A percentile compares a stretch with the other conserved stretches of the same genome.
Evolutionary conservation across 177 flowering plant genomes (phyloP).

Genomic region (Vitis hybrid): DNA sequence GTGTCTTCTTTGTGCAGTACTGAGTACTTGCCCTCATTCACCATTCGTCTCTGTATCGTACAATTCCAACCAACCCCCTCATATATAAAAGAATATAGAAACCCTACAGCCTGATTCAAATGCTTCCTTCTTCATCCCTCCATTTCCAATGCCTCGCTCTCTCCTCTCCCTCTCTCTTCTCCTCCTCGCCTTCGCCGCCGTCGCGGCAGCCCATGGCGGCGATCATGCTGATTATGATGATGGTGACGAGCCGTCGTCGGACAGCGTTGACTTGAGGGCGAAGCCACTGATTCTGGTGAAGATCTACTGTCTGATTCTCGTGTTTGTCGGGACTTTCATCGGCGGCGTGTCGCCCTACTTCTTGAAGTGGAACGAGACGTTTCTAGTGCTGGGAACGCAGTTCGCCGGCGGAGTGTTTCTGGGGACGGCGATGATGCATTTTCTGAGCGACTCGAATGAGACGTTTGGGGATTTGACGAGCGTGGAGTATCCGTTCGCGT

Average conservation of each 20-base stretch:
- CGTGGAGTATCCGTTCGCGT: conserved; percentile 67
- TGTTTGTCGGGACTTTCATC: conserved; percentile 59
- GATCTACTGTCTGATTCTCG: conserved; percentile 61
- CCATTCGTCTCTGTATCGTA: no score
- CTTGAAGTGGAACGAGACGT: conserved; percentile 72
- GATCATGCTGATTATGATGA: conserved; percentile 12
- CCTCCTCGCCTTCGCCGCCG: conserved; percentile 28
- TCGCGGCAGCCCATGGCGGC: conserved; percentile 40
- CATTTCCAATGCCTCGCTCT: conserved; percentile 17
- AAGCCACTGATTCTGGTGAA: conserved; percentile 55
- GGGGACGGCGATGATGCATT: conserved; percentile 86
- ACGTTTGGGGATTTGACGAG: conserved; percentile 60
- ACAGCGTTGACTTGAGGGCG: conserved; percentile 35
- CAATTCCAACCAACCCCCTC: no score
- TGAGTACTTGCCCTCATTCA: no score
- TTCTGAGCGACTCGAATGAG: conserved; percentile 63
- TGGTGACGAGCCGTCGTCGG: conserved; percentile 14
- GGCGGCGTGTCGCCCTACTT: conserved; percentile 79
- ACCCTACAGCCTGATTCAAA: no score
- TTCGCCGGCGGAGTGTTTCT: conserved; percentile 87
- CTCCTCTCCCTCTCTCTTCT: conserved; percentile 26
- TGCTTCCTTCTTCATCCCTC: not conserved
- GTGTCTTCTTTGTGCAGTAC: no score
- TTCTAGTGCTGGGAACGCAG: conserved; percentile 70
- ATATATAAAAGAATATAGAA: not conserved